Conservation (phyloP, 2,329 filamentous ascomycete genomes). For the Penicillium sp. region DNA sequence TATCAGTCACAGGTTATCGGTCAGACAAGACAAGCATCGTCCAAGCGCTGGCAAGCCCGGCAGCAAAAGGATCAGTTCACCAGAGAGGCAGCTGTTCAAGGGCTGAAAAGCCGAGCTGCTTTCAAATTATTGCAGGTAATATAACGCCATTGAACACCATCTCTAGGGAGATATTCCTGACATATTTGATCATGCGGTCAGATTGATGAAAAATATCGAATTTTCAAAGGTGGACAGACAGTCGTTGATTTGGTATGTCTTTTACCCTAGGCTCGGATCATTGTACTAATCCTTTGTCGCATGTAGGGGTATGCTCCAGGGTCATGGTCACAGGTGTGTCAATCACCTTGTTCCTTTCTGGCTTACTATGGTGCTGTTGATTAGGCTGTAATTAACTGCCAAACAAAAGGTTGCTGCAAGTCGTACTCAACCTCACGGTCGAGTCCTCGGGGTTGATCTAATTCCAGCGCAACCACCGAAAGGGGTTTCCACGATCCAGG, state of each 20-base stretch:
- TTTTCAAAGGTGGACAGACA: slow-evolving; percentile 79
- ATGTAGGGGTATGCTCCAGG: slow-evolving; percentile 53
- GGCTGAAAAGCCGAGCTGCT: slow-evolving; percentile 84
- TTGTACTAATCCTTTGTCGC: slow-evolving; percentile 5
- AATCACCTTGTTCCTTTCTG: neutral
- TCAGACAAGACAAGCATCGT: slow-evolving; percentile 51
- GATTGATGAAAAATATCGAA: slow-evolving; percentile 77
- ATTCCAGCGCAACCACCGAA: slow-evolving; percentile 87
- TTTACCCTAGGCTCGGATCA: neutral
- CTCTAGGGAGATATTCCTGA: slow-evolving; percentile 1
- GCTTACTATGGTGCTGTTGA: neutral
- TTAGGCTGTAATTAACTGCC: slow-evolving; percentile 8
- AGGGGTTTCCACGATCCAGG: slow-evolving; percentile 92
- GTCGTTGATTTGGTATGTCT: slow-evolving; percentile 76
- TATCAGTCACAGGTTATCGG: neutral
- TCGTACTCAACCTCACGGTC: slow-evolving; percentile 70
- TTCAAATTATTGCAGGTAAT: slow-evolving; percentile 85
- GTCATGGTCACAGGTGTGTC: slow-evolving; percentile 57
- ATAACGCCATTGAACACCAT: neutral
- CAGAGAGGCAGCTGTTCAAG: slow-evolving; percentile 71
- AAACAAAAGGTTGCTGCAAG: slow-evolving; percentile 70
- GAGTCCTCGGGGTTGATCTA: slow-evolving; percentile 87
- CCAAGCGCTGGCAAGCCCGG: slow-evolving; percentile 77
- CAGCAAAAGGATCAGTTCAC: slow-evolving; percentile 72
- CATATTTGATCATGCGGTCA: slow-evolving; percentile 34